Evolutionary conservation across 495 filamentous ascomycete genomes (phyloP), one percentile per base, ranked within the genome.

Genomic region (Talaromyces trachyspermus): DNA sequence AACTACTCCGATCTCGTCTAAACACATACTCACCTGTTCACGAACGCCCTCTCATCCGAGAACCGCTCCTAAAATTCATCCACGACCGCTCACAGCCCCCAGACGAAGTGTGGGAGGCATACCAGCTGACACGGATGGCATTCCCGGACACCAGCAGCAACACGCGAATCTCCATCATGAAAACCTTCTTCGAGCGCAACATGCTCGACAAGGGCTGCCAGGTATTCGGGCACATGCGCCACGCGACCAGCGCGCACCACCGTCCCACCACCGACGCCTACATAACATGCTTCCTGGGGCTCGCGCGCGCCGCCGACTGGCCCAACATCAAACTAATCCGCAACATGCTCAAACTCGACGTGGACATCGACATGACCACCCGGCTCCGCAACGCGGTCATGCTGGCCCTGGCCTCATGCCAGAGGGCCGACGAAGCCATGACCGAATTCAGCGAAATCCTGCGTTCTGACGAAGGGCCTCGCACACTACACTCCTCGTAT

Each of bases 321-420:
- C 82, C 86, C 26, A 78, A 77, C 30, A 65, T 95, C 25, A 73
- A 80, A 47, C 75, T 83, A 29, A 75, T 95, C 12, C 85, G 94
- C 59, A 95, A 95, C 55, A 89, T 94, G 78, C 72, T 95, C 38
- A 95, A 95, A 63, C 80, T 97, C 51, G 92, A 97, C 64, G 68
- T 80, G 7, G 72, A 78, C 35, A 71, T 97, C 27, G 83, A 92
- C 48, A 71, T 84, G 12, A 83, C 80, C 58, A 96, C 91, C 2
- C 68, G 67, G 40, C 60, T 97, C 1, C 72, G 80, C 42, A 95
- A 95, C 54, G 76, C 82, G 0, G 68, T 98, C 20, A 95, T 98
- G 85, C 69, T 90, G 20, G 92, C 84, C 0, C 91, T 94, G 56
- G 75, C 75, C 2, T 74, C 76, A 1, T 85, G 81, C 58, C 85